Conservation (phyloP, 345 rosid genomes). For the Rhizophora mangle region DNA sequence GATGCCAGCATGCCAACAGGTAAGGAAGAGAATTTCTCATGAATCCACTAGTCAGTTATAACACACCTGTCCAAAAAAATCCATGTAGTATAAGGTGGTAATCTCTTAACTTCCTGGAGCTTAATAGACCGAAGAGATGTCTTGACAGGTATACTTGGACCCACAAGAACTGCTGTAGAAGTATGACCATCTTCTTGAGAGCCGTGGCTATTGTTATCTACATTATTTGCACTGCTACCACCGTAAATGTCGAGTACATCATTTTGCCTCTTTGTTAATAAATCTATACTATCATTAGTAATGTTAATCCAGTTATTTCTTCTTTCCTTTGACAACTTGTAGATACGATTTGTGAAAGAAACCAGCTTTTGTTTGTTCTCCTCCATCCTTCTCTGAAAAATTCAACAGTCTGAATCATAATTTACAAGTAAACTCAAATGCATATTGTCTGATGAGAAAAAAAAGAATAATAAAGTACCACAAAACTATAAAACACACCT, state of each 20-base stretch:
- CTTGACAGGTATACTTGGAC: slow-evolving; percentile 73
- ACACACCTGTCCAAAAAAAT: slow-evolving; percentile 86
- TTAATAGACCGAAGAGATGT: slow-evolving; percentile 72
- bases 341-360: slow-evolving; percentile 51
- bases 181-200: slow-evolving; percentile 56
- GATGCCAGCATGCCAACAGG: too few species aligned
- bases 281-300: slow-evolving; percentile 40
- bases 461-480: background rate
- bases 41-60: slow-evolving; percentile 4
- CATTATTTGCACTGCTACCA: slow-evolving; percentile 50
- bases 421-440: slow-evolving; percentile 4
- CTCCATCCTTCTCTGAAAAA: slow-evolving; percentile 69
- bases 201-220: slow-evolving; percentile 48
- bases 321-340: slow-evolving; percentile 54
- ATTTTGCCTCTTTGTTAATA: slow-evolving; percentile 71
- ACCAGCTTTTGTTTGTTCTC: slow-evolving; percentile 61
- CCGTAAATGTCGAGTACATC: slow-evolving; percentile 62
- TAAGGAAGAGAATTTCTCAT: background rate
- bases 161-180: slow-evolving; percentile 60
- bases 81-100: slow-evolving; percentile 97
- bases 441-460: background rate
- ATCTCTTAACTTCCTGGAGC: slow-evolving; percentile 67
- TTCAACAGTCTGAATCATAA: slow-evolving; percentile 1
- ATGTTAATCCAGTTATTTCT: slow-evolving; percentile 34
- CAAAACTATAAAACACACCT: slow-evolving; percentile 38